Base-by-base conservation (phyloP, 1,284 basidiomycete genomes). In the Ustilago crameri region DNA sequence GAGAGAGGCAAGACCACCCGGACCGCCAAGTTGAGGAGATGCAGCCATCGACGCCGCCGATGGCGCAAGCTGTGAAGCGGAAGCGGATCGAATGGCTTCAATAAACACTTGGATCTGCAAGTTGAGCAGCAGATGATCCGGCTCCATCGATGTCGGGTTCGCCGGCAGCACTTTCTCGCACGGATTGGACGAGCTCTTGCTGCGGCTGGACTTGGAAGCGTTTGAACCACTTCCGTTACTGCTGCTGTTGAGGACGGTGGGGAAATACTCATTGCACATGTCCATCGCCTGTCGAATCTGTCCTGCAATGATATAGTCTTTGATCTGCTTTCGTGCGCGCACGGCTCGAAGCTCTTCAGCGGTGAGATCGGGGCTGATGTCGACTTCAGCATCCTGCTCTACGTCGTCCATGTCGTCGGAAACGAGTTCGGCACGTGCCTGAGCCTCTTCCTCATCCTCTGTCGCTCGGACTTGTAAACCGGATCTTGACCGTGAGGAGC, bases 41-140 rank as follows among this genome's bases (percentile, higher is more conserved):
- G 7, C 46, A 32, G n/a, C 43, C 43, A 22, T 41, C 12, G 49
- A 51, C 35, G 35, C 35, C 18, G 49, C 26, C 8, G 53, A 7
- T 8, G 43, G 49, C 22, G 51, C 41, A 9, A 68, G 51, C 18
- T 65, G 58, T 7, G 69, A 56, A 18, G 71, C 46, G 17, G 72
- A 72, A 1, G 71, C 72, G 0, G 90, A 89, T 32, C 93, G 89
- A 66, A 91, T 89, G 9, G 89, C 87, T 82, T 95, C 93, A 74
- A 91, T 89, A 84, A 93, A 94, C 0, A 88, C 88, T 44, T 91
- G 89, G 35, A 94, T 91, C 71, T 90, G 91, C 46, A 95, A 87
- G 76, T 94, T 93, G 69, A 95, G 87, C 35, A 86, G 85, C 45
- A 95, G 86, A 76, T 93, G 91, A 1, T 86, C 84, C 17, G 92